Percentiles rank a stretch among this genome's conserved stretches.
Conservation (phyloP, 768 basidiomycete genomes). For the Phaffia tasmanica region DNA sequence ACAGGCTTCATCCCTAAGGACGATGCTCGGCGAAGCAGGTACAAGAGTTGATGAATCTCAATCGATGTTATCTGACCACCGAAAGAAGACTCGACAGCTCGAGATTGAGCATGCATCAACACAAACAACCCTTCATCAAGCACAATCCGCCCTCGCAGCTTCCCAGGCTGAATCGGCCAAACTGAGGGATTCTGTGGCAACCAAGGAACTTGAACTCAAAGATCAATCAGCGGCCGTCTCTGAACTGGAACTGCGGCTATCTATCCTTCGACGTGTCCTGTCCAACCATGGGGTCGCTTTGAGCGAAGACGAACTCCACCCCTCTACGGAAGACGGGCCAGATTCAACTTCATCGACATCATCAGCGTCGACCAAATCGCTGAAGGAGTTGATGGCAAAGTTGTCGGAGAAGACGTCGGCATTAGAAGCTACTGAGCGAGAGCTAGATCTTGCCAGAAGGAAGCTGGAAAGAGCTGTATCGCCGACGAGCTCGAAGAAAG, state of each 20-base stretch:
- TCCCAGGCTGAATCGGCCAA: conserved; percentile 59
- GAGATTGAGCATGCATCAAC: conserved; percentile 56
- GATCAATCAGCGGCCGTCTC: conserved; percentile 56
- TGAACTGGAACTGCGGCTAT: conserved; percentile 61
- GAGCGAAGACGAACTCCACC: conserved; percentile 54
- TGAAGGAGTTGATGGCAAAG: conserved; percentile 61
- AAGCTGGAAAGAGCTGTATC: conserved; percentile 62
- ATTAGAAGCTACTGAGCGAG: conserved; percentile 64
- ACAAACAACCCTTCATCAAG: conserved; percentile 61
- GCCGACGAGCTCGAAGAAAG: conserved; percentile 49
- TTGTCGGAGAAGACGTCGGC: conserved; percentile 60
- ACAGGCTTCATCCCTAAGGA: conserved; percentile 62
- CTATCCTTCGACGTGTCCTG: conserved; percentile 71
- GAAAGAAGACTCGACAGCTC: conserved; percentile 51
- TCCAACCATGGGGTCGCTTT: conserved; percentile 74
- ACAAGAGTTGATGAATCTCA: conserved; percentile 61
- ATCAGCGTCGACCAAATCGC: conserved; percentile 15
- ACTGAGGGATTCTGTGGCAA: conserved; percentile 56
- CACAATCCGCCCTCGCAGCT: conserved; percentile 44
- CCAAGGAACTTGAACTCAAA: conserved; percentile 54
- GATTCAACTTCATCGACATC: conserved; percentile 36
- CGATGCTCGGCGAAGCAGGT: conserved; percentile 66
- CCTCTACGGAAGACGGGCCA: conserved; percentile 32
- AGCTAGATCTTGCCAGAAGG: conserved; percentile 54
- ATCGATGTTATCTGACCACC: conserved; percentile 55